Evolutionary conservation across 495 filamentous ascomycete genomes (phyloP).

Genomic region (Talaromyces liani): DNA sequence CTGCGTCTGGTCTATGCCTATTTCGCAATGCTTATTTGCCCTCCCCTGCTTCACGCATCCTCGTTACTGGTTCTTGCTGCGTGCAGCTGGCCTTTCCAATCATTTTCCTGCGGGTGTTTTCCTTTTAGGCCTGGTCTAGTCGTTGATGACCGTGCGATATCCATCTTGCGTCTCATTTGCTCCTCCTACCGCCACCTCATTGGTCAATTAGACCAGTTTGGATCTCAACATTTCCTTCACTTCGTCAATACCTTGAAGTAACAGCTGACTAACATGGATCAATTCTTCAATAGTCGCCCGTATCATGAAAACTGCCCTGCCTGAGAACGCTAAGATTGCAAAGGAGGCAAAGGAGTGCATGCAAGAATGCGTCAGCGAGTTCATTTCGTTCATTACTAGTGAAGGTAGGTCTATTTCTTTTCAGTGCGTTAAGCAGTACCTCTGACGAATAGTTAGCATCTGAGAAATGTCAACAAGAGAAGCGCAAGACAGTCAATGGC

Average conservation of each 20-base stretch:
- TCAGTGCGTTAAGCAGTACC: constrained; percentile 12
- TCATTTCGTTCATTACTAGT: constrained; percentile 99
- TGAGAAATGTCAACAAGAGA: constrained; percentile 98
- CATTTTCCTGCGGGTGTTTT: constrained; percentile 18
- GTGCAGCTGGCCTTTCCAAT: constrained; percentile 39
- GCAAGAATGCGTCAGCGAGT: constrained; percentile 99
- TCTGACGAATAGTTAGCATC: constrained; percentile 59
- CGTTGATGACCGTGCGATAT: not conserved
- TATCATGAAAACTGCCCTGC: constrained; percentile 96
- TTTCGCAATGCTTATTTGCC: constrained; percentile 16
- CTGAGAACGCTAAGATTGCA: constrained; percentile 98
- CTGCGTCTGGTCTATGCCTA: constrained; percentile 12
- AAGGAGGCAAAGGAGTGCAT: constrained; percentile 99
- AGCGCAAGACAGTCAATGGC: constrained; percentile 97
- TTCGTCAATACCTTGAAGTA: not conserved
- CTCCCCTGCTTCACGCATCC: not conserved
- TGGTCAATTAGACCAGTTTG: not conserved
- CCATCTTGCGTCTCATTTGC: not conserved
- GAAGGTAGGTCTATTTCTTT: constrained; percentile 56
- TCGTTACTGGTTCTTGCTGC: constrained; percentile 16
- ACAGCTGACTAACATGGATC: constrained; percentile 67
- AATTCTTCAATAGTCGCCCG: constrained; percentile 76
- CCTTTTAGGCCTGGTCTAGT: not conserved
- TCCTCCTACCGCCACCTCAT: not conserved
- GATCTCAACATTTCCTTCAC: not conserved